Evolutionary conservation across 768 basidiomycete species (phyloP).

Genomic region (Suillus hirtellus): DNA sequence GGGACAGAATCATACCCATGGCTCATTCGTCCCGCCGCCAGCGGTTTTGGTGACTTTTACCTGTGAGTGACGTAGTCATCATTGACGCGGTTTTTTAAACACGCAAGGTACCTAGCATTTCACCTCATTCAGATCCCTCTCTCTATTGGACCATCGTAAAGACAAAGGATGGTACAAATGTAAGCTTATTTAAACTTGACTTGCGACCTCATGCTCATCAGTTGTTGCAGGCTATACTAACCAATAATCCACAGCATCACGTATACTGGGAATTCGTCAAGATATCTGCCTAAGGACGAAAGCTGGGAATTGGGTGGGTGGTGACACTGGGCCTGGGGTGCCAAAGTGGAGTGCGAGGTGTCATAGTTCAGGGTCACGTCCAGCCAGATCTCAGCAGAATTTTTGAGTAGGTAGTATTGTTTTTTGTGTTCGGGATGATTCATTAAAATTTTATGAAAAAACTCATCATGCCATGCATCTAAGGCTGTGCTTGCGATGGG

Average conservation of each 20-base stretch:
- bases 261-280: neutral
- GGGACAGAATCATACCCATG: conserved; percentile 6
- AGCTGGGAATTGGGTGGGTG: conserved; percentile 2
- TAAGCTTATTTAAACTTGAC: neutral
- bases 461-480: neutral
- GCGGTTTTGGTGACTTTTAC: conserved; percentile 4
- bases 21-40: conserved; percentile 7
- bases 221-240: neutral
- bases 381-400: neutral
- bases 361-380: neutral
- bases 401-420: neutral
- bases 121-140: neutral
- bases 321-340: neutral
- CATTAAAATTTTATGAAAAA: neutral
- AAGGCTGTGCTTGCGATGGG: neutral
- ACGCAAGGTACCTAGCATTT: neutral
- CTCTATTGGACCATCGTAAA: conserved; percentile 7
- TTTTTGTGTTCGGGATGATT: neutral
- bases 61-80: neutral
- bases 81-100: neutral
- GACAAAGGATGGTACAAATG: conserved; percentile 2
- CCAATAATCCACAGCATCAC: conserved; percentile 3
- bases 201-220: neutral
- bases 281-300: neutral
- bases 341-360: neutral